phyloP scores from a whole-genome alignment of 257 asterid species.

The Ocimum tenuiflorum region DNA sequence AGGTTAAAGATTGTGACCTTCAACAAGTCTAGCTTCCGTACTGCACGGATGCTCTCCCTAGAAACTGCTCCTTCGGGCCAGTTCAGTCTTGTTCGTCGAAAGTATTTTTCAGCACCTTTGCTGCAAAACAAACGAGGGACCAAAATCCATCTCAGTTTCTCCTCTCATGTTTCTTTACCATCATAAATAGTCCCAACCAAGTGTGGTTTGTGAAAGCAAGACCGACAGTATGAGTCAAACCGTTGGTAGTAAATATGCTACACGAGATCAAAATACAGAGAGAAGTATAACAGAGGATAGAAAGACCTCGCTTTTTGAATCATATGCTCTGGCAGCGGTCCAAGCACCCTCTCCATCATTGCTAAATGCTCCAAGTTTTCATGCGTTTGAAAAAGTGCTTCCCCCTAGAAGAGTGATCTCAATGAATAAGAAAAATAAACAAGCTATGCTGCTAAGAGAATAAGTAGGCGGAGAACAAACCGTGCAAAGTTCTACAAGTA shows the following conservation, averaged over 20 bases:
- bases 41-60: conserved; percentile 49
- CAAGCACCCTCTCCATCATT: conserved; percentile 58
- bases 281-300: not conserved
- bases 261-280: not conserved
- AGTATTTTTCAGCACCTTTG: conserved; percentile 38
- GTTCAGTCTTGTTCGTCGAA: conserved; percentile 36
- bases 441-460: not conserved
- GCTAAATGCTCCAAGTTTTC: conserved; percentile 63
- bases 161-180: not conserved
- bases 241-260: not conserved
- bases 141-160: conserved; percentile 1
- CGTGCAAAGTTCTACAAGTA: conserved; percentile 49
- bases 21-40: conserved; percentile 39
- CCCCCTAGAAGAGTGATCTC: conserved; percentile 29
- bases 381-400: conserved; percentile 43
- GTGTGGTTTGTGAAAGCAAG: not conserved
- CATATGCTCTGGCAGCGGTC: conserved; percentile 49
- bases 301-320: conserved; percentile 35
- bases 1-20: conserved; percentile 21
- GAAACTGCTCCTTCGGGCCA: conserved; percentile 65
- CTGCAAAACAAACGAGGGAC: conserved; percentile 26
- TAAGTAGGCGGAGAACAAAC: conserved; percentile 26
- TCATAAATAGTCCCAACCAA: not conserved
- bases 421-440: conserved; percentile 10
- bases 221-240: not conserved